These are phyloP conservation scores for Scorias spongiosa DNA, from an alignment of 2,329 filamentous ascomycete genomes.

Conservation along the genomic window DNA sequence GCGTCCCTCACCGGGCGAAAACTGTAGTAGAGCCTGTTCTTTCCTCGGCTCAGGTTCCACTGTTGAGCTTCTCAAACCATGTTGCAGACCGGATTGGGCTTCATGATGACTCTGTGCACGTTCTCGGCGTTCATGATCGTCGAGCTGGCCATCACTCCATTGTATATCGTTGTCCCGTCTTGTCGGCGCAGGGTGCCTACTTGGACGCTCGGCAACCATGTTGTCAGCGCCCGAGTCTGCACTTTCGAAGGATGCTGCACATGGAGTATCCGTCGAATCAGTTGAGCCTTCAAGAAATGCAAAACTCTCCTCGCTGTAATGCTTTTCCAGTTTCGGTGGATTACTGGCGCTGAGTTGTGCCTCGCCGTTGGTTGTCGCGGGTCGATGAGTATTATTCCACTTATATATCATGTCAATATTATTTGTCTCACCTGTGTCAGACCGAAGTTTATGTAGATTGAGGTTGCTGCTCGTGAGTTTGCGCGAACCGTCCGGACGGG, in stretches of 20 bases:
- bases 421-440: constrained; percentile 3
- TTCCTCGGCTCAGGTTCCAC: not conserved
- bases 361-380: not conserved
- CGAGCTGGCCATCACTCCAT: not conserved
- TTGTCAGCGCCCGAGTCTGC: constrained; percentile 7
- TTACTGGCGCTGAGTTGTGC: constrained; percentile 7
- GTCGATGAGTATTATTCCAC: constrained; percentile 8
- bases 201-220: constrained; percentile 10
- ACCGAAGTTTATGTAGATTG: constrained; percentile 9
- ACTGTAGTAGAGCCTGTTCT: not conserved
- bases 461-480: constrained; percentile 11
- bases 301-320: constrained; percentile 47
- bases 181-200: constrained; percentile 1
- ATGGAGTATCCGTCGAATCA: constrained; percentile 39
- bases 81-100: not conserved
- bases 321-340: constrained; percentile 29
- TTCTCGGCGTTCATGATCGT: not conserved
- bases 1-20: not conserved
- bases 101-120: too few species aligned
- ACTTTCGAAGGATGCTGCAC: constrained; percentile 34
- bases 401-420: constrained; percentile 11
- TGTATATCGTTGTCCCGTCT: not conserved
- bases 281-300: constrained; percentile 49
- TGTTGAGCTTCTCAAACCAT: not conserved
- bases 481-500: not conserved